Evolutionary conservation across 2,329 filamentous ascomycete species (phyloP).

Genomic region (Alternaria metachromatica): DNA sequence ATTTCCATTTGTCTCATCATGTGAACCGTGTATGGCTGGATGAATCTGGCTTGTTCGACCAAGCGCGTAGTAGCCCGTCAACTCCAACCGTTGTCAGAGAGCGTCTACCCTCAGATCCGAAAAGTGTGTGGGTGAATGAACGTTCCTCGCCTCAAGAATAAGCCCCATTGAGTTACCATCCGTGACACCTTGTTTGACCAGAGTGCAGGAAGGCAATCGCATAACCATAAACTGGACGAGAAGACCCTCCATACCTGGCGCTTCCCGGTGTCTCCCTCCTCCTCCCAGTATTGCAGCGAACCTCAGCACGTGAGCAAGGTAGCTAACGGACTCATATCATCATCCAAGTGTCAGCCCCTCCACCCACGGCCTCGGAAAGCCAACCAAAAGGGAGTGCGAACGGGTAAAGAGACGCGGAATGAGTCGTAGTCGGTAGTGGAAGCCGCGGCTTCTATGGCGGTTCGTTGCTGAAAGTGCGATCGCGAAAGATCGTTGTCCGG

Average conservation of each 20-base stretch:
- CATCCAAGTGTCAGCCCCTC: constrained; percentile 68
- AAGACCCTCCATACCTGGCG: constrained; percentile 59
- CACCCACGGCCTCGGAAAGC: constrained; percentile 25
- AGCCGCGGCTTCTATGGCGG: constrained; percentile 99
- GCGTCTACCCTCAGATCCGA: constrained; percentile 54
- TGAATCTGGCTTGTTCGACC: constrained; percentile 73
- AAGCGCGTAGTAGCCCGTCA: constrained; percentile 57
- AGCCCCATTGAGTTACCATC: constrained; percentile 99
- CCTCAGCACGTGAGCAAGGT: constrained; percentile 34
- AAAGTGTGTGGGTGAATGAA: constrained; percentile 50
- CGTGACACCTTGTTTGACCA: constrained; percentile 45
- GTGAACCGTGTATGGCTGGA: constrained; percentile 58
- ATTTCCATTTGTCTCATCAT: constrained; percentile 89
- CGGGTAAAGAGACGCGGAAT: constrained; percentile 58
- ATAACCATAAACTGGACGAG: constrained; percentile 98
- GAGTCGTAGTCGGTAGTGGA: constrained; percentile 56
- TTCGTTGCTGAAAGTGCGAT: constrained; percentile 87
- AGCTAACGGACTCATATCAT: constrained; percentile 86
- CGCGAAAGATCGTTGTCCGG: constrained; percentile 75
- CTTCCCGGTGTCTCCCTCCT: constrained; percentile 33
- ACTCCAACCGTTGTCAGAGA: constrained; percentile 17
- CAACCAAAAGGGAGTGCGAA: constrained; percentile 56
- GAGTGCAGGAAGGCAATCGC: constrained; percentile 75
- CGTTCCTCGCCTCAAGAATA: constrained; percentile 99
- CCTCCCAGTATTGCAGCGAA: constrained; percentile 33